Conservation (phyloP, 1,284 basidiomycete genomes). For the Veloboletus limbatus region DNA sequence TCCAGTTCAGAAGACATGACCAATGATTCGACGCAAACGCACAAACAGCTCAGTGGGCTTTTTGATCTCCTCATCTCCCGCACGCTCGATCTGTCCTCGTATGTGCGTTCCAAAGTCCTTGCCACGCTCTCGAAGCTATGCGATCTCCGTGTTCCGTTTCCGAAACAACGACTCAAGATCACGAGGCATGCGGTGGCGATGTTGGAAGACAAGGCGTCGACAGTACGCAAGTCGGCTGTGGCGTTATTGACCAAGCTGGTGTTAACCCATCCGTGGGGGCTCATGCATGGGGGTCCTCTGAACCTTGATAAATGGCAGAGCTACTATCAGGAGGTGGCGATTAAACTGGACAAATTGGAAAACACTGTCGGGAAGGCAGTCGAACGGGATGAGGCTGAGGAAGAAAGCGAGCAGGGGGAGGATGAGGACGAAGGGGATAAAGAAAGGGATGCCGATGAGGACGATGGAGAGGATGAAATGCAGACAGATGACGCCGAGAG, state of each 20-base stretch:
- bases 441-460: slow-evolving; percentile 39
- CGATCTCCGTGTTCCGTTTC: slow-evolving; percentile 76
- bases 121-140: slow-evolving; percentile 70
- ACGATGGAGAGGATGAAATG: slow-evolving; percentile 33
- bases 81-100: slow-evolving; percentile 85
- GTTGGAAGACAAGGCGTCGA: slow-evolving; percentile 88
- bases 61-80: slow-evolving; percentile 86
- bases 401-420: slow-evolving; percentile 41
- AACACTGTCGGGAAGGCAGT: slow-evolving; percentile 55
- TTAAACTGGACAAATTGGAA: slow-evolving; percentile 61
- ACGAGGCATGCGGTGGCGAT: slow-evolving; percentile 76
- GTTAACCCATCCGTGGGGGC: slow-evolving; percentile 86
- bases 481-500: slow-evolving; percentile 31
- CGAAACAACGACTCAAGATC: slow-evolving; percentile 80
- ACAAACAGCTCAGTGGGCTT: slow-evolving; percentile 82
- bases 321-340: slow-evolving; percentile 64
- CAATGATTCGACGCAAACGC: slow-evolving; percentile 56
- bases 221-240: slow-evolving; percentile 84
- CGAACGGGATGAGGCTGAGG: slow-evolving; percentile 38
- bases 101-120: slow-evolving; percentile 89
- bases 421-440: slow-evolving; percentile 29
- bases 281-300: slow-evolving; percentile 83
- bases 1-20: slow-evolving; percentile 49
- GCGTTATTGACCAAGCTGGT: slow-evolving; percentile 77
- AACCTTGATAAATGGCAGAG: slow-evolving; percentile 73